Conservation (phyloP, 768 basidiomycete species). For the Vararia minispora region DNA sequence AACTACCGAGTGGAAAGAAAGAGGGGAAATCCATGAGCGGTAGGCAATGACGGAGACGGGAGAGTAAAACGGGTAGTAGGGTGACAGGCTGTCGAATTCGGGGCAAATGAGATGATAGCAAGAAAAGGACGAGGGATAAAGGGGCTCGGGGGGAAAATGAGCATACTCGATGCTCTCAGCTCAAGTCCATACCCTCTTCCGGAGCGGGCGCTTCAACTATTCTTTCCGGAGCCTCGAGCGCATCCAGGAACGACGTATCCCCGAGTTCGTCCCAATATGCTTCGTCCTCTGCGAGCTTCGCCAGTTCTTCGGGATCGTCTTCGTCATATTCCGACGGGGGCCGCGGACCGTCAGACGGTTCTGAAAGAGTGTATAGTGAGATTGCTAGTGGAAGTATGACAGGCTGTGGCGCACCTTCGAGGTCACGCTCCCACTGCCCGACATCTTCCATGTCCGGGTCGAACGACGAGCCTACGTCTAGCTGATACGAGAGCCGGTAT, state of each 20-base stretch:
- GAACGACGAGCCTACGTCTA: slow-evolving; percentile 66
- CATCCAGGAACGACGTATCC: too few species aligned
- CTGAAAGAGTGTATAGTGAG: background rate
- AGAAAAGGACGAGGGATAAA: too few species aligned
- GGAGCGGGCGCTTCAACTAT: background rate
- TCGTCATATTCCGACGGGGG: slow-evolving; percentile 26
- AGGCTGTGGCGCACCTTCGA: slow-evolving; percentile 26
- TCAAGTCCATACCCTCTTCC: slow-evolving; percentile 14
- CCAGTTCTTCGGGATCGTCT: slow-evolving; percentile 44
- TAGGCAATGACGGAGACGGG: too few species aligned
- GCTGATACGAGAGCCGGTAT: slow-evolving; percentile 52
- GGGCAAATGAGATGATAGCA: too few species aligned
- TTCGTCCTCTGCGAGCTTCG: slow-evolving; percentile 48
- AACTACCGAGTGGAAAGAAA: too few species aligned
- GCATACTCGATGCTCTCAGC: too few species aligned
- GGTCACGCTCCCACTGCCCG: slow-evolving; percentile 45
- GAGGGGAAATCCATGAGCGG: too few species aligned
- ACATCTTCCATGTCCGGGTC: slow-evolving; percentile 65
- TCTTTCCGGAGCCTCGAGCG: too few species aligned
- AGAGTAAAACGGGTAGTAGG: too few species aligned
- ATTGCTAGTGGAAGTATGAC: background rate
- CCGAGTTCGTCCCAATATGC: slow-evolving; percentile 19
- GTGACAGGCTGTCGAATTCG: too few species aligned
- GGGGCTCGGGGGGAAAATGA: too few species aligned
- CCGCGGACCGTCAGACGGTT: slow-evolving; percentile 1